Evolutionary conservation across 2,329 filamentous ascomycete genomes (phyloP).

Genomic region (Exophiala dermatitidis): DNA sequence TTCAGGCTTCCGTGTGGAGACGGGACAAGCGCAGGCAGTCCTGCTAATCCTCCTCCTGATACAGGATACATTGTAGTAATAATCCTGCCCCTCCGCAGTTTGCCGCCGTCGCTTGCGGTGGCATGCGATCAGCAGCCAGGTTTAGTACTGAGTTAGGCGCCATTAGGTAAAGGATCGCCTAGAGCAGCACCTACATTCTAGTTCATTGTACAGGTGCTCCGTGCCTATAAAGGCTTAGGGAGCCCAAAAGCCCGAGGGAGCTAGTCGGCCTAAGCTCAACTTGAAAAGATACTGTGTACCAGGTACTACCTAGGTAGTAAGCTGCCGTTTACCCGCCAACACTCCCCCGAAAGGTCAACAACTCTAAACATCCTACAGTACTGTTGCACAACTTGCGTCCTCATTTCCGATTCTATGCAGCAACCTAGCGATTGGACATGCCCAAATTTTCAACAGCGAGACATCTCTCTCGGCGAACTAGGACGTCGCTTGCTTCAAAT

Average conservation of each 20-base stretch:
- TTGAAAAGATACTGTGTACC: no score
- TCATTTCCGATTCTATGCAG: slow-evolving; percentile 2
- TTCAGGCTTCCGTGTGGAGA: not conserved
- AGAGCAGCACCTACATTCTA: not conserved
- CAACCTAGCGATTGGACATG: not conserved
- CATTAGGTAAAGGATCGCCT: not conserved
- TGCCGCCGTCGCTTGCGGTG: not conserved
- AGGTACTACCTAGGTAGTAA: no score
- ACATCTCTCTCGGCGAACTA: not conserved
- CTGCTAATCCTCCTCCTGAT: not conserved
- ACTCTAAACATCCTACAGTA: not conserved
- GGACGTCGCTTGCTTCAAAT: not conserved
- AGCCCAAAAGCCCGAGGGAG: no score
- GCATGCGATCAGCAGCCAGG: not conserved
- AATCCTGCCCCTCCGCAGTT: no score
- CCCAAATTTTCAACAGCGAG: not conserved
- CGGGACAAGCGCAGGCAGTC: not conserved
- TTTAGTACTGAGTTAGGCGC: not conserved
- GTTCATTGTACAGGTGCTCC: no score
- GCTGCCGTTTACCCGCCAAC: no score
- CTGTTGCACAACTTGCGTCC: not conserved
- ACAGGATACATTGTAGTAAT: no score
- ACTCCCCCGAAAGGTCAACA: not conserved
- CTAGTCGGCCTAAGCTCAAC: no score
- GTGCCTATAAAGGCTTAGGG: no score